Evolutionary conservation across 2,329 filamentous ascomycete species (phyloP).

Genomic region (Microdochium bolleyi): DNA sequence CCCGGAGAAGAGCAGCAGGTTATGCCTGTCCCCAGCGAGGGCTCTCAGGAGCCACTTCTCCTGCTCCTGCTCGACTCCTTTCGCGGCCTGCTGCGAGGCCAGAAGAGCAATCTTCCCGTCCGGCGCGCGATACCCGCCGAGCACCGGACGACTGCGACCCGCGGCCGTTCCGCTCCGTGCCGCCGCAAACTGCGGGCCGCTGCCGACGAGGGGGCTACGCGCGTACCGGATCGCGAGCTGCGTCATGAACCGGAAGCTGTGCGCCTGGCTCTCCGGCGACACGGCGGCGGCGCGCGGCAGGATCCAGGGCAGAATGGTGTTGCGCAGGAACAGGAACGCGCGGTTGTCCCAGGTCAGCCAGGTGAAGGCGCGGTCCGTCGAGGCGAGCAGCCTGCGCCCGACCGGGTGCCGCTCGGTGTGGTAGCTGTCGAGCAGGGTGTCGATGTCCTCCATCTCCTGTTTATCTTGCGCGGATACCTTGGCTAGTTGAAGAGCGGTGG

Average conservation of each 20-base stretch:
- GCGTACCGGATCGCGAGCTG: constrained; percentile 31
- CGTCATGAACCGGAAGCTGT: constrained; percentile 27
- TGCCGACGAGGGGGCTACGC: constrained; percentile 21
- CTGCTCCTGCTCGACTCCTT: constrained; percentile 7
- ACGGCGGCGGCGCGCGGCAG: constrained; percentile 23
- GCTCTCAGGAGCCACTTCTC: constrained; percentile 14
- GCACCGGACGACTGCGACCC: background rate
- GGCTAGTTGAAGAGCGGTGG: constrained; percentile 12
- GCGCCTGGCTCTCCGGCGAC: constrained; percentile 8
- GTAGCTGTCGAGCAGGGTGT: constrained; percentile 36
- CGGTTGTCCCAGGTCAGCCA: constrained; percentile 15
- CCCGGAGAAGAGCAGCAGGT: constrained; percentile 17
- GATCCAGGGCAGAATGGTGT: constrained; percentile 25
- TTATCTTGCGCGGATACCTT: background rate
- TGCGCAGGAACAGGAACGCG: constrained; percentile 13
- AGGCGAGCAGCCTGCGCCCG: constrained; percentile 29
- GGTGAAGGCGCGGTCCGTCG: constrained; percentile 29
- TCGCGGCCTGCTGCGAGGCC: too few relatives aligned
- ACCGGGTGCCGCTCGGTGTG: constrained; percentile 36
- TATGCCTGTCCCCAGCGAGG: constrained; percentile 10
- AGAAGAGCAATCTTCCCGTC: background rate
- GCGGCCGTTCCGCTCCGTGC: background rate
- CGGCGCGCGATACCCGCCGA: background rate
- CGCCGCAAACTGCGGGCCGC: constrained; percentile 11
- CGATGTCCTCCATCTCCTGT: constrained; percentile 12